These are phyloP conservation scores for Claviceps maximensis DNA, from an alignment of 2,329 filamentous ascomycete genomes.

Conservation along the genomic window DNA sequence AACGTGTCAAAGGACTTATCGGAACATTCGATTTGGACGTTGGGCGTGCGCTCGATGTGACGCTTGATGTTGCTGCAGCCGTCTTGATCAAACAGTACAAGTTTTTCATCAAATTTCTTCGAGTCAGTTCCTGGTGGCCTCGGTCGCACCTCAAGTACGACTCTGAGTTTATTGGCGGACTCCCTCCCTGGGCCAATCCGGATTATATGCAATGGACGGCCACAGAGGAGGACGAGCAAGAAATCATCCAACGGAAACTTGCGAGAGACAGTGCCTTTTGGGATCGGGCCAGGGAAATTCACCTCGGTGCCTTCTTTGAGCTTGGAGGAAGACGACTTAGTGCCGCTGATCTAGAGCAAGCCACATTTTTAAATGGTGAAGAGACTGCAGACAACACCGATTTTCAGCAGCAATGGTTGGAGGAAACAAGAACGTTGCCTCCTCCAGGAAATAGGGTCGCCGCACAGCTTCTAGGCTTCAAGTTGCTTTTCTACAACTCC, in stretches of 20 bases:
- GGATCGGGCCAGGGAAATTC: slow-evolving; percentile 60
- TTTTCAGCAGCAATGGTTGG: slow-evolving; percentile 60
- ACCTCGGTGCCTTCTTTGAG: slow-evolving; percentile 79
- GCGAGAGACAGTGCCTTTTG: slow-evolving; percentile 68
- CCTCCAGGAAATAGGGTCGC: slow-evolving; percentile 81
- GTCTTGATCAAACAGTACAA: slow-evolving; percentile 84
- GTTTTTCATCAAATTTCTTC: slow-evolving; percentile 88
- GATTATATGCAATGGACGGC: slow-evolving; percentile 49
- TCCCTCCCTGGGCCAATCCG: slow-evolving; percentile 80
- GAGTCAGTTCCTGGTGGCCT: slow-evolving; percentile 96
- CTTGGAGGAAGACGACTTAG: slow-evolving; percentile 60
- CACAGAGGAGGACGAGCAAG: slow-evolving; percentile 54
- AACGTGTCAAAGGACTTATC: slow-evolving; percentile 85
- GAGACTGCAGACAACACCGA: slow-evolving; percentile 35
- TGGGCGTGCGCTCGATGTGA: slow-evolving; percentile 85
- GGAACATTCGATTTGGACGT: slow-evolving; percentile 96
- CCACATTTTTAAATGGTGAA: slow-evolving; percentile 23
- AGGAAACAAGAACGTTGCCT: slow-evolving; percentile 66
- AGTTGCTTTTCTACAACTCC: slow-evolving; percentile 87
- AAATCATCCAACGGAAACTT: slow-evolving; percentile 42
- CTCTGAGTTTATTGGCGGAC: slow-evolving; percentile 39
- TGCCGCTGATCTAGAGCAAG: slow-evolving; percentile 38
- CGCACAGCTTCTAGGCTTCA: slow-evolving; percentile 91
- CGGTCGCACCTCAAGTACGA: slow-evolving; percentile 37
- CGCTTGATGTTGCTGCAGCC: slow-evolving; percentile 86